Conservation (phyloP, 225 moss, liverwort and hornwort genomes). For the Thuidium tamariscinum region DNA sequence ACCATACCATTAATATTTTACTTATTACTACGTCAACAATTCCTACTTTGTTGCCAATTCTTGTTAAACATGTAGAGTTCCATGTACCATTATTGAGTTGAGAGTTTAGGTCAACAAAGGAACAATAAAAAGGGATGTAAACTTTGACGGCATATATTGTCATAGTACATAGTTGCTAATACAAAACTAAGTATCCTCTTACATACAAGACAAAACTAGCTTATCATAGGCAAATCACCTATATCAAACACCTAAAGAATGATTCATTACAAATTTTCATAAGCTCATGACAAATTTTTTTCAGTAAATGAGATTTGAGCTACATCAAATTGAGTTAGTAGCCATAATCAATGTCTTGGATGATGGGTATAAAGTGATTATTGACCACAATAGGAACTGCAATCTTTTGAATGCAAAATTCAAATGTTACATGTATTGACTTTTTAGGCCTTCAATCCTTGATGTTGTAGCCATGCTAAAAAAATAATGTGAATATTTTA, state of each 20-base stretch:
- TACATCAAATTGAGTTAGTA: neutral
- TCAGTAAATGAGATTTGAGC: neutral
- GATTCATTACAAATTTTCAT: neutral
- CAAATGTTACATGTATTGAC: fast-evolving
- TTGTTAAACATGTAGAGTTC: no score
- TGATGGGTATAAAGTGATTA: neutral
- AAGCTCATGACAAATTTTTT: neutral
- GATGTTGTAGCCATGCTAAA: fast-evolving
- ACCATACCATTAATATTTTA: no score
- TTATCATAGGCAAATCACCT: neutral
- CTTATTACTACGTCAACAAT: fast-evolving
- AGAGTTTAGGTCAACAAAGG: fast-evolving
- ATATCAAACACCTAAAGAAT: neutral
- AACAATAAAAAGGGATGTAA: no score
- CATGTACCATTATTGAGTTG: fast-evolving
- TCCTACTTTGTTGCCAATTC: no score
- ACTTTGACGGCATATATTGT: no score
- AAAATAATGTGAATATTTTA: neutral
- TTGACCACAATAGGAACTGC: no score
- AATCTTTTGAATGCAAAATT: neutral
- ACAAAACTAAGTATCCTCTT: no score
- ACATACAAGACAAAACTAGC: fast-evolving
- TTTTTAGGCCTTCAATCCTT: neutral
- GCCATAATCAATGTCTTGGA: neutral
- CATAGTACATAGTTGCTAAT: fast-evolving